A percentile compares a stretch with the other conserved stretches of the same genome.
Evolutionary conservation across 768 basidiomycete genomes (phyloP).

Genomic region (Russula abietina): DNA sequence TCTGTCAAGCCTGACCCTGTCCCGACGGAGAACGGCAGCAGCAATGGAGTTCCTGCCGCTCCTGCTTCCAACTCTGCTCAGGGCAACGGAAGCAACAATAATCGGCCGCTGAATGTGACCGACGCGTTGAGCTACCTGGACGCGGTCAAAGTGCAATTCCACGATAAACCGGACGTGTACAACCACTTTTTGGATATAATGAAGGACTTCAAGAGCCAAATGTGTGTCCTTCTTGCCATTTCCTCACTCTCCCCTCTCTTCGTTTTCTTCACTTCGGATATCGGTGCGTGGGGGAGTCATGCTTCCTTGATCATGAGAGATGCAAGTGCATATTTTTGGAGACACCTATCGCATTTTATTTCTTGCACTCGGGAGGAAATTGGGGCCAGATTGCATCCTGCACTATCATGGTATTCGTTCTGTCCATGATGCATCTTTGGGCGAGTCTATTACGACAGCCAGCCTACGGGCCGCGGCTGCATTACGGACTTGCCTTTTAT

Average conservation of each 20-base stretch:
- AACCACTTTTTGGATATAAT: slow-evolving; percentile 94
- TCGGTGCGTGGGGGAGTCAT: not conserved
- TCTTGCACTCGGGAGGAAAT: not conserved
- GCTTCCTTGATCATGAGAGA: not conserved
- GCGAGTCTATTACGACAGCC: not conserved
- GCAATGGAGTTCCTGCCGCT: not conserved
- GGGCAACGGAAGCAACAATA: slow-evolving; percentile 29
- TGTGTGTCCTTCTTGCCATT: slow-evolving; percentile 44
- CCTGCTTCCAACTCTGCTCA: slow-evolving; percentile 13
- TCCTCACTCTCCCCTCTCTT: not conserved
- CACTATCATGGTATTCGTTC: not conserved
- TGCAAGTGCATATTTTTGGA: not conserved
- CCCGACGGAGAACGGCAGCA: slow-evolving; percentile 1
- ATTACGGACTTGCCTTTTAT: slow-evolving; percentile 12
- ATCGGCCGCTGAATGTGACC: slow-evolving; percentile 79
- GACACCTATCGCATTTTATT: not conserved
- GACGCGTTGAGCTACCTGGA: slow-evolving; percentile 93
- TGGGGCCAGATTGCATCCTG: not conserved
- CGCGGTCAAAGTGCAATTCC: slow-evolving; percentile 88
- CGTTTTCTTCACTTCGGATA: not conserved
- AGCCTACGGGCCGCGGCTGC: slow-evolving; percentile 5
- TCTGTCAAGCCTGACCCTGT: slow-evolving; percentile 16
- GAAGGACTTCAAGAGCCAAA: slow-evolving; percentile 99
- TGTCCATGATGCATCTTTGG: not conserved
- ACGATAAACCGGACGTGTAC: slow-evolving; percentile 87